These are phyloP conservation scores for Lactifluus hygrophoroides DNA, from an alignment of 768 basidiomycete species.

Conservation along the genomic window DNA sequence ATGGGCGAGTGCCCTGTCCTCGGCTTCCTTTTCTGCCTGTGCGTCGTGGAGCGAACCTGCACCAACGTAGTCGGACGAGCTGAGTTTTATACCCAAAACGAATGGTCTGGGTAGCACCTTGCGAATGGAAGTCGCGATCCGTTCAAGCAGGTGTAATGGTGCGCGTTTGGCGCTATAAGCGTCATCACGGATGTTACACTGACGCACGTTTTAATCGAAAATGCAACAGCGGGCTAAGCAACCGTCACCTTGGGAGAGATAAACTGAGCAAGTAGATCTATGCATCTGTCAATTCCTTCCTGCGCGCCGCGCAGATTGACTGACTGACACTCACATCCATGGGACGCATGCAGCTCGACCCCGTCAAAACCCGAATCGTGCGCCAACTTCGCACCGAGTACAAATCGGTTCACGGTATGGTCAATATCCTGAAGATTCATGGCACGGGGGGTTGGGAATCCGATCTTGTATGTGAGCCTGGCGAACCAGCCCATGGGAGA, in stretches of 20 bases:
- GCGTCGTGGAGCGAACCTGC: slow-evolving; percentile 22
- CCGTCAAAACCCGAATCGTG: slow-evolving; percentile 73
- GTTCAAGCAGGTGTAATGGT: slow-evolving; percentile 48
- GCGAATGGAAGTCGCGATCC: slow-evolving; percentile 51
- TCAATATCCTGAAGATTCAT: slow-evolving; percentile 58
- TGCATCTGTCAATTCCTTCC: not conserved
- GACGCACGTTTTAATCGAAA: not conserved
- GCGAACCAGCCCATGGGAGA: slow-evolving; percentile 26
- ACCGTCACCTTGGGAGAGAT: slow-evolving; percentile 55
- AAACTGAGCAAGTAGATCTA: slow-evolving; percentile 76
- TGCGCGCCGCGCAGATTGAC: too few relatives aligned
- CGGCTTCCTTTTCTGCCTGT: slow-evolving; percentile 26
- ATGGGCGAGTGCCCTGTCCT: slow-evolving; percentile 47
- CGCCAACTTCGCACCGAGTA: slow-evolving; percentile 58
- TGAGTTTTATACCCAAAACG: slow-evolving; percentile 71
- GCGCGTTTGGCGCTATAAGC: slow-evolving; percentile 42
- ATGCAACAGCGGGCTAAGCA: not conserved
- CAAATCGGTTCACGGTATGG: slow-evolving; percentile 51
- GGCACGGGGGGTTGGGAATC: slow-evolving; percentile 55
- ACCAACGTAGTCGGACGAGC: slow-evolving; percentile 62
- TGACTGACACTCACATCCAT: slow-evolving; percentile 58
- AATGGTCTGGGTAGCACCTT: slow-evolving; percentile 47
- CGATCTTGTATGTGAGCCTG: slow-evolving; percentile 33
- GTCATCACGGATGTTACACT: slow-evolving; percentile 53
- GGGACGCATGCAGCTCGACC: slow-evolving; percentile 74